These are phyloP conservation scores for Neurospora sp. DNA, from an alignment of 495 filamentous ascomycete genomes.

Conservation along the genomic window DNA sequence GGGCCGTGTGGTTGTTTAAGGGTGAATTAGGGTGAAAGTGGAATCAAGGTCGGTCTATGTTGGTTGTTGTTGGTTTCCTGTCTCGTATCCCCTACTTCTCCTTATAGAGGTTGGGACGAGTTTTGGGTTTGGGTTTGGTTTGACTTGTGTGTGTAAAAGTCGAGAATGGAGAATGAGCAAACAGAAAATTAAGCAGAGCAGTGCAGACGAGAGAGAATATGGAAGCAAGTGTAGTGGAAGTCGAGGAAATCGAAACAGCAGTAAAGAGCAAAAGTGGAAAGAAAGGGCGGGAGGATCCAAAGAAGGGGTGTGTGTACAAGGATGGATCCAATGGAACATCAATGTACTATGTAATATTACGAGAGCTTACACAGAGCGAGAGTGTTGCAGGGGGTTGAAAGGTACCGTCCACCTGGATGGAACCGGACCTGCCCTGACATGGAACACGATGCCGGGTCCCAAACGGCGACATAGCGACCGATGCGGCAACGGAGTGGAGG, in stretches of 20 bases:
- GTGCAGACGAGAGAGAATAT: slow-evolving; percentile 4
- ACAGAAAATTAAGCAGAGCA: slow-evolving; percentile 1
- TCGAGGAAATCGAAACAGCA: background rate
- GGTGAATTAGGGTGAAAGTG: background rate
- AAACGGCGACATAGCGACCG: background rate
- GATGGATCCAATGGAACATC: background rate
- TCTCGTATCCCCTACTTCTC: background rate
- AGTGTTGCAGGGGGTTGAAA: background rate
- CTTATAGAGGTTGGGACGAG: background rate
- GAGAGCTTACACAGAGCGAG: slow-evolving; percentile 1
- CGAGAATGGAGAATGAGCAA: background rate
- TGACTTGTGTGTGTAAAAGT: background rate
- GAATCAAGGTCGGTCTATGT: background rate
- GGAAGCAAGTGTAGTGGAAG: background rate
- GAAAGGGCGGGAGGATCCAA: slow-evolving; percentile 8
- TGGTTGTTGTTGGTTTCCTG: background rate
- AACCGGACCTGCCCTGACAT: background rate
- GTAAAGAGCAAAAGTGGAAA: slow-evolving; percentile 1
- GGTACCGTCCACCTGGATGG: background rate
- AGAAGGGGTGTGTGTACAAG: slow-evolving; percentile 5
- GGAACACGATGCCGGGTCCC: slow-evolving; percentile 1
- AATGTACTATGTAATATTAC: background rate
- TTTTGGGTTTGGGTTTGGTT: background rate
- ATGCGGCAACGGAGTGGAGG: background rate
- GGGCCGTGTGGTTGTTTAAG: background rate